phyloP scores from a whole-genome alignment of 192 early-diverging fungal species.

The Coemansia interrupta region DNA sequence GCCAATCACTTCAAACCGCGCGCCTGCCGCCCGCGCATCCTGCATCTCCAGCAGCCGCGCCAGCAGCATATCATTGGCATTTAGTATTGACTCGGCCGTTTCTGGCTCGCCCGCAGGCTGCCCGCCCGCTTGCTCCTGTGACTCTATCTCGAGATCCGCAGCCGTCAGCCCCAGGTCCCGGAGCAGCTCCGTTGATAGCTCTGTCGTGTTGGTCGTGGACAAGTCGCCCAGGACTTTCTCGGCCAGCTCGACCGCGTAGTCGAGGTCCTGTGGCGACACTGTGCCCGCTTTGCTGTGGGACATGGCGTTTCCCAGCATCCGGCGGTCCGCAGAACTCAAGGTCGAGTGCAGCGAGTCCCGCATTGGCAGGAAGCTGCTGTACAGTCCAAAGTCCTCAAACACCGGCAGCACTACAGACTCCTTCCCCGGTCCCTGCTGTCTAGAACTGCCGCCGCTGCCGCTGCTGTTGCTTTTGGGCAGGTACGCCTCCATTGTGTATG shows the following conservation, averaged over 20 bases:
- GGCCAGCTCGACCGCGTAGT: conserved; percentile 18
- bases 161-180: conserved; percentile 16
- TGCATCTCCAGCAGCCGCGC: conserved; percentile 28
- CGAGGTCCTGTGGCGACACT: conserved; percentile 12
- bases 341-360: conserved; percentile 29
- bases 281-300: neutral
- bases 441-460: neutral
- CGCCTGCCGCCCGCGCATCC: conserved; percentile 27
- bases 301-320: too few relatives aligned
- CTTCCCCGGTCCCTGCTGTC: neutral
- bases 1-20: conserved; percentile 21
- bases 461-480: conserved; percentile 8
- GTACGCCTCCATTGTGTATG: conserved; percentile 20
- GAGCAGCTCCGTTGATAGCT: conserved; percentile 12
- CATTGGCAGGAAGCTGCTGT: conserved; percentile 42
- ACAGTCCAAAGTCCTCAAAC: conserved; percentile 25
- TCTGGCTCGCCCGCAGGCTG: conserved; percentile 3
- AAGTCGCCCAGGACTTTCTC: conserved; percentile 7
- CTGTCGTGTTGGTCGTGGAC: neutral
- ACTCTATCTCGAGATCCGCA: conserved; percentile 15
- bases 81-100: conserved; percentile 30
- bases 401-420: conserved; percentile 6
- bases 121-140: neutral
- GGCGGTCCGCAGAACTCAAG: neutral
- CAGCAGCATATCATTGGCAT: conserved; percentile 25